Conservation (phyloP, 768 basidiomycete species). For the Collybiopsis confluens region DNA sequence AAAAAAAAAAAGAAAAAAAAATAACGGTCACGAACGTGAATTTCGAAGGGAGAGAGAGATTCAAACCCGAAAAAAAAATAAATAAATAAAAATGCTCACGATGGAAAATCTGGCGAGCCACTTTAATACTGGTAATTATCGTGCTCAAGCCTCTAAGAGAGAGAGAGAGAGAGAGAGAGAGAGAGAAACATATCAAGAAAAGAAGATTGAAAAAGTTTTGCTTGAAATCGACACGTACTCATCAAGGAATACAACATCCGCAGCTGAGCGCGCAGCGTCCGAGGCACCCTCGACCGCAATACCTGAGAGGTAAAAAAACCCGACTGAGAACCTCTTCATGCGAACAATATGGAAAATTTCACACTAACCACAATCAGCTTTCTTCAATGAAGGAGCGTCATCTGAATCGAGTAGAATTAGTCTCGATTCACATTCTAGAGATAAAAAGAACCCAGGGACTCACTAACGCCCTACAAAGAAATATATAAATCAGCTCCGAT, state of each 20-base stretch:
- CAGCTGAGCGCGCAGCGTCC: conserved; percentile 36
- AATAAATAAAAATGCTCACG: conserved; percentile 27
- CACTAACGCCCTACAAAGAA: no score
- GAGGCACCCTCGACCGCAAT: conserved; percentile 40
- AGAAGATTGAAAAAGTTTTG: no score
- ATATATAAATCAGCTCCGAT: no score
- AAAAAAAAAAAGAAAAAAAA: conserved; percentile 18
- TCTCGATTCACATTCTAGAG: no score
- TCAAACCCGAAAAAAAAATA: no score
- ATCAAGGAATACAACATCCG: conserved; percentile 12
- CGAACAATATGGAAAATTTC: no score
- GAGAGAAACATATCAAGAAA: no score
- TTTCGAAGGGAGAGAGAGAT: no score
- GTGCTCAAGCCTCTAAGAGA: conserved; percentile 40
- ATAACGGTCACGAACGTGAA: no score
- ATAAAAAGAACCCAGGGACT: no score
- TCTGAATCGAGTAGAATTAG: conserved; percentile 14
- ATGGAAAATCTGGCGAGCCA: conserved; percentile 46
- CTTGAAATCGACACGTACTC: no score
- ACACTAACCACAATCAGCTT: conserved; percentile 15
- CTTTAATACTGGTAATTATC: conserved; percentile 43
- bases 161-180: conserved; percentile 35
- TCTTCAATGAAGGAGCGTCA: conserved; percentile 31
- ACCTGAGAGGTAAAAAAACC: not conserved
- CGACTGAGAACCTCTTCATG: no score